Evolutionary conservation across 306 rosid genomes (phyloP).

Genomic region (Pterocarpus macrocarpus): DNA sequence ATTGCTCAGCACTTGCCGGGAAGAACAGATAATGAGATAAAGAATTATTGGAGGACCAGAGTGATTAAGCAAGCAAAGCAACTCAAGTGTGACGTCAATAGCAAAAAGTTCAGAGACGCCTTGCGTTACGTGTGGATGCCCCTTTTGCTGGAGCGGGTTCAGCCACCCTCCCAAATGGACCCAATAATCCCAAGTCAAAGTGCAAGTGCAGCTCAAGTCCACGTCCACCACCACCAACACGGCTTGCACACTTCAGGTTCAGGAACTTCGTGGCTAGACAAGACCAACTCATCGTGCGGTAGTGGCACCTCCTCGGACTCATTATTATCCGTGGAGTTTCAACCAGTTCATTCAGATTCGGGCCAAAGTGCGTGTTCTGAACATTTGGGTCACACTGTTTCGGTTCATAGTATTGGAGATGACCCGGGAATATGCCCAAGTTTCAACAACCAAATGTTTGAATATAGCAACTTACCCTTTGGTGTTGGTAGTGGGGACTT

Average conservation of each 20-base stretch:
- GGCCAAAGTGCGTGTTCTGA: background rate
- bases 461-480: background rate
- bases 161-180: constrained; percentile 42
- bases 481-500: constrained; percentile 47
- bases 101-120: constrained; percentile 74
- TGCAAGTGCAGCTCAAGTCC: background rate
- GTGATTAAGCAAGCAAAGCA: constrained; percentile 89
- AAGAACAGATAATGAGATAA: constrained; percentile 83
- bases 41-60: constrained; percentile 86
- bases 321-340: constrained; percentile 29
- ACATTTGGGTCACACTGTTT: background rate
- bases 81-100: constrained; percentile 84
- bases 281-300: too few species aligned
- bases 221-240: too few species aligned
- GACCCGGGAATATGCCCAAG: constrained; percentile 2
- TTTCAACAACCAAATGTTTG: constrained; percentile 19
- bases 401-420: too few species aligned
- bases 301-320: background rate
- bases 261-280: background rate
- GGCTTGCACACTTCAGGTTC: background rate
- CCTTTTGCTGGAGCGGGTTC: constrained; percentile 72
- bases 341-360: constrained; percentile 30
- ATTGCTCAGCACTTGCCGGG: constrained; percentile 86
- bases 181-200: background rate
- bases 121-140: constrained; percentile 77